phyloP scores from a whole-genome alignment of 148 eudicot genomes.

The Chenopodium quinoa region DNA sequence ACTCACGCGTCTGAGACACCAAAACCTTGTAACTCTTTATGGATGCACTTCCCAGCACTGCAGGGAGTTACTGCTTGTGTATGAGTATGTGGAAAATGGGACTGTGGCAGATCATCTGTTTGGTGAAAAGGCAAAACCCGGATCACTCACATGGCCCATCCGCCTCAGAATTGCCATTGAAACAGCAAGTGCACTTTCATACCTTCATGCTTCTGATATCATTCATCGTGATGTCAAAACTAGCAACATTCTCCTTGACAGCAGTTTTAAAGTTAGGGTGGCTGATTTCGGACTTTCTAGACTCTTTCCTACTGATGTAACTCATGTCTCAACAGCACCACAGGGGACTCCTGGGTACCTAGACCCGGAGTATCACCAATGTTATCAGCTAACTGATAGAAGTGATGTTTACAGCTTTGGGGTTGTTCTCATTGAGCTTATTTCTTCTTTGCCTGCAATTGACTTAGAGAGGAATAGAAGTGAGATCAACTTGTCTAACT shows the following conservation, averaged over 20 bases:
- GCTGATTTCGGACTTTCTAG: conserved; percentile 76
- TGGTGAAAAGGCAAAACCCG: conserved; percentile 40
- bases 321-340: conserved; percentile 72
- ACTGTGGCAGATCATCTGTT: conserved; percentile 73
- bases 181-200: conserved; percentile 57
- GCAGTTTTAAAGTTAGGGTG: conserved; percentile 54
- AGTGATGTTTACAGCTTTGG: conserved; percentile 90
- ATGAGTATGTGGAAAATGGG: conserved; percentile 66
- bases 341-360: conserved; percentile 86
- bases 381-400: conserved; percentile 66
- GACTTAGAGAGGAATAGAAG: conserved; percentile 49
- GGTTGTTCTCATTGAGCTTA: conserved; percentile 66
- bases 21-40: conserved; percentile 60
- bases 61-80: conserved; percentile 65
- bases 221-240: conserved; percentile 80
- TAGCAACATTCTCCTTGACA: conserved; percentile 58
- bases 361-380: conserved; percentile 69
- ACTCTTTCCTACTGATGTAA: conserved; percentile 49
- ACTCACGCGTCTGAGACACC: conserved; percentile 55
- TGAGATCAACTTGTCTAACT: conserved; percentile 65
- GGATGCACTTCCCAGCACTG: conserved; percentile 65
- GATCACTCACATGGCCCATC: conserved; percentile 47
- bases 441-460: conserved; percentile 68
- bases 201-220: conserved; percentile 65
- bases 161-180: conserved; percentile 66